phyloP scores from a whole-genome alignment of 768 basidiomycete species.

The Boletus rubropictus region DNA sequence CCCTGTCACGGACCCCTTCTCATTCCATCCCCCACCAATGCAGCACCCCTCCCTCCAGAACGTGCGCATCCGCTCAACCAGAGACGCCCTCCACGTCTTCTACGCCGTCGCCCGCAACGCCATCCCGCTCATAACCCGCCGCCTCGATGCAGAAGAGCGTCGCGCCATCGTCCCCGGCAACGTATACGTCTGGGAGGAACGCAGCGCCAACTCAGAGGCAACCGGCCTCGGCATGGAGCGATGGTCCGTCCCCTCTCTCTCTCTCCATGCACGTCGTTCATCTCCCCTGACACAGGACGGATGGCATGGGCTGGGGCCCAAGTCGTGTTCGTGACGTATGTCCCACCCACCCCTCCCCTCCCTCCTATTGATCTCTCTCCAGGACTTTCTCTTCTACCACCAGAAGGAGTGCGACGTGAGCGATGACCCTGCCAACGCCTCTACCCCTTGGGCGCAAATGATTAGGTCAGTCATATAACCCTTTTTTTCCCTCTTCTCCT shows the following conservation, averaged over 20 bases:
- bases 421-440: conserved; percentile 38
- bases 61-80: conserved; percentile 71
- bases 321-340: conserved; percentile 57
- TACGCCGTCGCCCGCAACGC: conserved; percentile 63
- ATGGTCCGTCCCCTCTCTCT: conserved; percentile 42
- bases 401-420: conserved; percentile 41
- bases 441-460: conserved; percentile 73
- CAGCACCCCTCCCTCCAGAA: conserved; percentile 72
- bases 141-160: conserved; percentile 79
- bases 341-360: not conserved
- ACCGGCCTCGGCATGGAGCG: conserved; percentile 85
- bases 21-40: conserved; percentile 38
- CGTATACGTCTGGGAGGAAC: conserved; percentile 87
- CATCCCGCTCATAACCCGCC: conserved; percentile 72
- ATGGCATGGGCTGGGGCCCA: conserved; percentile 80
- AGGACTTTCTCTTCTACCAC: conserved; percentile 56
- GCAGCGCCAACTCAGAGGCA: conserved; percentile 73
- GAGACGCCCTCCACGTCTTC: conserved; percentile 79
- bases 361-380: conserved; percentile 5
- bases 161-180: conserved; percentile 68
- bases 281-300: conserved; percentile 38
- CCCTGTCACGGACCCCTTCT: conserved; percentile 17
- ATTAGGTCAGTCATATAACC: conserved; percentile 45
- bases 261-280: not conserved
- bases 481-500: conserved; percentile 4